Conservation (phyloP, 2,329 filamentous ascomycete species). For the Penicillium sp. region DNA sequence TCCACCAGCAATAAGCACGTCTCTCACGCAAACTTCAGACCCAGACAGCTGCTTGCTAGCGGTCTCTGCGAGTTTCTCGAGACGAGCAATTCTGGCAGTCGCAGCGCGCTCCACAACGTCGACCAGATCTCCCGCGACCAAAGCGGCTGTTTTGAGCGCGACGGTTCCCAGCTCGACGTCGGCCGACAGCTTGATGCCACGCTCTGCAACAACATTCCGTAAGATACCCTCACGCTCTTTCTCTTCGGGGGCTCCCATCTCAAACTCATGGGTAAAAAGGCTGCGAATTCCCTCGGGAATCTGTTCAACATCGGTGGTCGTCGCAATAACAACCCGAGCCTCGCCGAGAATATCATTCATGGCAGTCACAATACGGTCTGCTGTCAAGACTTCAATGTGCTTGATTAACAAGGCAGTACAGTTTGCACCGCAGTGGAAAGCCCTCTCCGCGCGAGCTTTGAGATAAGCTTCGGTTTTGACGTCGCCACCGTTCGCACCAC, state of each 20-base stretch:
- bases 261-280: conserved; percentile 92
- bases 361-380: conserved; percentile 84
- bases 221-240: conserved; percentile 88
- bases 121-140: conserved; percentile 91
- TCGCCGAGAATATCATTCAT: conserved; percentile 82
- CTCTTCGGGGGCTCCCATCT: conserved; percentile 91
- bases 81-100: conserved; percentile 72
- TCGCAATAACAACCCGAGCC: conserved; percentile 83
- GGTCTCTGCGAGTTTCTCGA: conserved; percentile 68
- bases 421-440: conserved; percentile 82
- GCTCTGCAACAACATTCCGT: conserved; percentile 73
- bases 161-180: conserved; percentile 83
- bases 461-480: conserved; percentile 93
- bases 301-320: conserved; percentile 93
- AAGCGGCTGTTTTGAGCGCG: conserved; percentile 90
- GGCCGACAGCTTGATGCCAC: conserved; percentile 74
- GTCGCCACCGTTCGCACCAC: conserved; percentile 81
- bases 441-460: conserved; percentile 83
- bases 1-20: conserved; percentile 87
- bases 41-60: conserved; percentile 35
- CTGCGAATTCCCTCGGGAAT: conserved; percentile 87
- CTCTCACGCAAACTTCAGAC: conserved; percentile 66
- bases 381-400: conserved; percentile 87
- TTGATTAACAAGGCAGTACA: conserved; percentile 83
- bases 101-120: conserved; percentile 91